Evolutionary conservation across 352 stramenopile genomes (phyloP).

Genomic region (Albugo laibachii): DNA sequence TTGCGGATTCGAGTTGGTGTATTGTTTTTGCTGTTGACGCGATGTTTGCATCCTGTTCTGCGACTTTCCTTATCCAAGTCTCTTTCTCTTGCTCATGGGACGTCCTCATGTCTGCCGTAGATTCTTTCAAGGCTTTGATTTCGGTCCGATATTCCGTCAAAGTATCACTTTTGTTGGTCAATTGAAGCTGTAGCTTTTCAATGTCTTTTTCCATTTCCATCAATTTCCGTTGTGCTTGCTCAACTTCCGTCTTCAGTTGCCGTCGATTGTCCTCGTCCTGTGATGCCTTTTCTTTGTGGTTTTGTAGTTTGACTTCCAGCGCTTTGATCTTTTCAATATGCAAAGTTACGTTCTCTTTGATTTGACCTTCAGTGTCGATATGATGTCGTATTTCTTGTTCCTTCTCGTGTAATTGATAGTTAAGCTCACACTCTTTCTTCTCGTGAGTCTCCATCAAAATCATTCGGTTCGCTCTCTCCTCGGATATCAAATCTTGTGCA

Average conservation of each 20-base stretch:
- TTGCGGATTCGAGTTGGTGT: too few species aligned
- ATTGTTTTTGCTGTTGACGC: too few species aligned
- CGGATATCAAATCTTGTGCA: not conserved
- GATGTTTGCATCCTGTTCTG: slow-evolving; percentile 9
- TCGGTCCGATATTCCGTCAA: slow-evolving; percentile 16
- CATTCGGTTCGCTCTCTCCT: not conserved
- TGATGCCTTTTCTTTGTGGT: slow-evolving; percentile 15
- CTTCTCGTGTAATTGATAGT: slow-evolving; percentile 24
- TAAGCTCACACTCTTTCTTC: slow-evolving; percentile 19
- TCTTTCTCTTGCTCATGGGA: slow-evolving; percentile 28
- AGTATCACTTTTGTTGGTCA: slow-evolving; percentile 23
- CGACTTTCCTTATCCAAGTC: slow-evolving; percentile 35
- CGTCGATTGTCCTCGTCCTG: slow-evolving; percentile 18
- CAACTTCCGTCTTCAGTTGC: slow-evolving; percentile 10
- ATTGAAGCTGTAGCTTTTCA: slow-evolving; percentile 24
- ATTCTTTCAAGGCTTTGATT: slow-evolving; percentile 13
- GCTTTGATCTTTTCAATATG: slow-evolving; percentile 19
- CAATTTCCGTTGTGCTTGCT: slow-evolving; percentile 12
- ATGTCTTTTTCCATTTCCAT: slow-evolving; percentile 21
- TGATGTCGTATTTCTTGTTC: slow-evolving; percentile 22
- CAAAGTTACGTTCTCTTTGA: slow-evolving; percentile 31
- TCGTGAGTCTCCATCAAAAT: slow-evolving; percentile 10
- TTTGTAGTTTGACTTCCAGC: slow-evolving; percentile 14
- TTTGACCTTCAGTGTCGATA: slow-evolving; percentile 19
- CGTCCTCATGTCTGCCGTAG: slow-evolving; percentile 13